Conservation (phyloP, 371 early-diverging fungal species). For the Mucor sp. region DNA sequence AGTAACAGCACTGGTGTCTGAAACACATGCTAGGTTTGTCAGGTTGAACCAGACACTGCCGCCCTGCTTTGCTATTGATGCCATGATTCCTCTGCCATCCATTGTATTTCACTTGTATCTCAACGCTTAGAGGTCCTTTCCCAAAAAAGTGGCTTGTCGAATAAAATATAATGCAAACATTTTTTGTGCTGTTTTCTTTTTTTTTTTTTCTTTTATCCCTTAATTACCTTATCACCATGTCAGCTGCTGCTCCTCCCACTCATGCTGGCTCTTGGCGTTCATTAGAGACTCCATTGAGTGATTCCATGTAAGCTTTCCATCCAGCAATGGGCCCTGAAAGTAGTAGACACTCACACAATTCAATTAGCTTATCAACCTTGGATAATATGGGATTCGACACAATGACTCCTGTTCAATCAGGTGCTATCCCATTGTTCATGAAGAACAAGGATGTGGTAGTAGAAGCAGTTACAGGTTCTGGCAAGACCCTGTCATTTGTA, state of each 20-base stretch:
- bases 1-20: neutral
- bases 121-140: neutral
- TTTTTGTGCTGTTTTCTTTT: no score
- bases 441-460: constrained; percentile 97
- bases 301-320: constrained; percentile 33
- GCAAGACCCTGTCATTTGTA: constrained; percentile 97
- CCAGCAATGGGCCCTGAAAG: neutral
- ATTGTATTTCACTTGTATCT: neutral
- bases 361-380: constrained; percentile 32
- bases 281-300: constrained; percentile 36
- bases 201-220: neutral
- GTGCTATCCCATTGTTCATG: constrained; percentile 87
- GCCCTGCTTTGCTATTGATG: neutral
- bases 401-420: constrained; percentile 61
- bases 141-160: constrained; percentile 16
- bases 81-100: constrained; percentile 9
- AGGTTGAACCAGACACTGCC: neutral
- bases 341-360: neutral
- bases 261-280: constrained; percentile 44
- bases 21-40: neutral
- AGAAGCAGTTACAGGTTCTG: constrained; percentile 99
- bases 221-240: constrained; percentile 14
- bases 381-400: constrained; percentile 42
- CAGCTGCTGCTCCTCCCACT: constrained; percentile 33
- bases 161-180: neutral